Conservation (phyloP, 306 rosid genomes). For the Prunus padus region DNA sequence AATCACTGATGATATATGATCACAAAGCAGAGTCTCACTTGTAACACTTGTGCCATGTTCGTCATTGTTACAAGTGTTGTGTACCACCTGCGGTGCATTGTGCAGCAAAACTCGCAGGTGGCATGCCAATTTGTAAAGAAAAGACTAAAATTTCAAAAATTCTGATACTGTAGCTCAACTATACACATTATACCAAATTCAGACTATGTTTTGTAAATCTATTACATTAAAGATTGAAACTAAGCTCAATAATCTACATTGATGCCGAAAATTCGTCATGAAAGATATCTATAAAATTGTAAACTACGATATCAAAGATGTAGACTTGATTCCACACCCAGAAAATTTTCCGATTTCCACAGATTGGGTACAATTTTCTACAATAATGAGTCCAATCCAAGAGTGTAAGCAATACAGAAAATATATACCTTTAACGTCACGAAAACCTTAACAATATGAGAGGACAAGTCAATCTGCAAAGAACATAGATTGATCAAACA, state of each 20-base stretch:
- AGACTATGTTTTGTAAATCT: neutral
- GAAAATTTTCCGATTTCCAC: neutral
- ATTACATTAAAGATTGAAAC: neutral
- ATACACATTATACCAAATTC: neutral
- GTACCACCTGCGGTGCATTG: neutral
- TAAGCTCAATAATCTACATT: neutral
- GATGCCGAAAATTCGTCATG: neutral
- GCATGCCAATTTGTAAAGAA: neutral
- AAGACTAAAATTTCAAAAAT: neutral
- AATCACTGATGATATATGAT: neutral
- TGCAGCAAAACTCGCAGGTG: neutral
- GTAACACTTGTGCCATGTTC: too few species aligned
- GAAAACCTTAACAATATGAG: constrained; percentile 82
- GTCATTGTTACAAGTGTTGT: neutral
- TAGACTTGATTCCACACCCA: neutral
- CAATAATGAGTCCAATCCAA: neutral
- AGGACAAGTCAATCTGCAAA: constrained; percentile 87
- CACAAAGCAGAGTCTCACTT: too few species aligned
- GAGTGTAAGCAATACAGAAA: neutral
- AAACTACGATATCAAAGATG: neutral
- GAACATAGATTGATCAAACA: neutral
- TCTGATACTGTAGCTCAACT: neutral
- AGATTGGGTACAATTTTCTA: neutral
- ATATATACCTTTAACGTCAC: constrained; percentile 77
- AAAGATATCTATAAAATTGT: neutral